Percentiles rank a stretch among this genome's conserved stretches.
phyloP scores from a whole-genome alignment of 257 asterid species.

The Penstemon newberryi region DNA sequence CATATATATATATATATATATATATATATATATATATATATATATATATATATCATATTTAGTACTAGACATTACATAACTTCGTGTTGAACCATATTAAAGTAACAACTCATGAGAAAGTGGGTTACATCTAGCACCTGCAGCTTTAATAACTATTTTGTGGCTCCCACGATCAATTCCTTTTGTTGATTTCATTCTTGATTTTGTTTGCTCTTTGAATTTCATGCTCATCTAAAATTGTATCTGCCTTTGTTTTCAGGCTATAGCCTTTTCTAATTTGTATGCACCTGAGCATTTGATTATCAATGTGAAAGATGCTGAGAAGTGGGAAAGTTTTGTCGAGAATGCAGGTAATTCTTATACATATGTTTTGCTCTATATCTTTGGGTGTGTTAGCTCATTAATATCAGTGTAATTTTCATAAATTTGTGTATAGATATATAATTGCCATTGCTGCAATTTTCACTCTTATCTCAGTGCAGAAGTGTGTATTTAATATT shows the following conservation, averaged over 20 bases:
- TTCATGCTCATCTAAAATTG: conserved; percentile 17
- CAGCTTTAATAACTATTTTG: conserved; percentile 10
- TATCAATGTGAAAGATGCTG: conserved; percentile 89
- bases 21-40: no score
- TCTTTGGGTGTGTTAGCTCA: background rate
- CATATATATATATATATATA: no score
- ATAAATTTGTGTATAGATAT: background rate
- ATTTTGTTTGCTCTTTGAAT: conserved; percentile 6
- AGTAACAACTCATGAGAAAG: background rate
- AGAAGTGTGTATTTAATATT: background rate
- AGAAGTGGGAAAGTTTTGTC: conserved; percentile 83
- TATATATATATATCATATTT: no score
- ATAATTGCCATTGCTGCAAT: conserved; percentile 16
- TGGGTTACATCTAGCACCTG: background rate
- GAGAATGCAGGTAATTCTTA: conserved; percentile 82
- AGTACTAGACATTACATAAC: no score
- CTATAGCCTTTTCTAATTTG: conserved; percentile 77
- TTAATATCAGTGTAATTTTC: conserved; percentile 2
- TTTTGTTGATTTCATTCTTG: conserved; percentile 15
- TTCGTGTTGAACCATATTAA: background rate
- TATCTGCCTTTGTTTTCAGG: conserved; percentile 48
- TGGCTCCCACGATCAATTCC: background rate
- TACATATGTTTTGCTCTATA: background rate
- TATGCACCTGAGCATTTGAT: conserved; percentile 98
- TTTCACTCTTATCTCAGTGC: background rate